A percentile compares a stretch with the other conserved stretches of the same genome.
phyloP scores from a whole-genome alignment of 108 stramenopile genomes.

The Stephanodiscus minutulus region DNA sequence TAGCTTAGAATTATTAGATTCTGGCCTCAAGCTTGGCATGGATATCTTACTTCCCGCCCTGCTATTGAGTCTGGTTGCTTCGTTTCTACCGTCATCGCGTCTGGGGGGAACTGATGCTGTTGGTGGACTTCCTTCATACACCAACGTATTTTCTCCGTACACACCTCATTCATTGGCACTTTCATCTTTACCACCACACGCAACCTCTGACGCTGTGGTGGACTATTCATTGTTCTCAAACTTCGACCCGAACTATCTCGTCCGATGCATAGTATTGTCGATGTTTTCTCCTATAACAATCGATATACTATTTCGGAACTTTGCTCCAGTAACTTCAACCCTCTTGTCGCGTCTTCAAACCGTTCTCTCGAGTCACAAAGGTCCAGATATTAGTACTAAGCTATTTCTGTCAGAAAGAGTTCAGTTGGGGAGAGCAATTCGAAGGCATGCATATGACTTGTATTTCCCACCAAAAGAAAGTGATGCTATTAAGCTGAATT shows the following conservation, averaged over 20 bases:
- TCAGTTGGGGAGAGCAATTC: conserved; percentile 17
- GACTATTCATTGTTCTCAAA: conserved; percentile 4
- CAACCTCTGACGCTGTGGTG: neutral
- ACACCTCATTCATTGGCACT: conserved; percentile 14
- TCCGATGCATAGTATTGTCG: conserved; percentile 10
- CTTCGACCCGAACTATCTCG: conserved; percentile 18
- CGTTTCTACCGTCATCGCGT: conserved; percentile 20
- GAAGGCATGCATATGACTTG: conserved; percentile 32
- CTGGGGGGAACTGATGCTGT: neutral
- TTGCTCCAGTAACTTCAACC: conserved; percentile 16
- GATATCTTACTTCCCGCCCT: conserved; percentile 24
- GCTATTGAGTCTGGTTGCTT: conserved; percentile 18
- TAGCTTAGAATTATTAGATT: conserved; percentile 6
- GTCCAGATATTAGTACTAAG: conserved; percentile 14
- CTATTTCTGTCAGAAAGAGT: conserved; percentile 21
- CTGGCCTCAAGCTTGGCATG: conserved; percentile 17
- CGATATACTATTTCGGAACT: conserved; percentile 22
- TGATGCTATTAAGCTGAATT: neutral
- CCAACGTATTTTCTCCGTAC: conserved; percentile 24
- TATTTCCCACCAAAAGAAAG: conserved; percentile 20
- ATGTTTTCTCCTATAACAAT: conserved; percentile 28
- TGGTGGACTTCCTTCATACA: conserved; percentile 6
- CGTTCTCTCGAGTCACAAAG: conserved; percentile 17
- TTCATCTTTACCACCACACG: neutral
- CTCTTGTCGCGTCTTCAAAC: conserved; percentile 10